These are phyloP conservation scores for Pisolithus albus DNA, from an alignment of 768 basidiomycete species.

Conservation along the genomic window DNA sequence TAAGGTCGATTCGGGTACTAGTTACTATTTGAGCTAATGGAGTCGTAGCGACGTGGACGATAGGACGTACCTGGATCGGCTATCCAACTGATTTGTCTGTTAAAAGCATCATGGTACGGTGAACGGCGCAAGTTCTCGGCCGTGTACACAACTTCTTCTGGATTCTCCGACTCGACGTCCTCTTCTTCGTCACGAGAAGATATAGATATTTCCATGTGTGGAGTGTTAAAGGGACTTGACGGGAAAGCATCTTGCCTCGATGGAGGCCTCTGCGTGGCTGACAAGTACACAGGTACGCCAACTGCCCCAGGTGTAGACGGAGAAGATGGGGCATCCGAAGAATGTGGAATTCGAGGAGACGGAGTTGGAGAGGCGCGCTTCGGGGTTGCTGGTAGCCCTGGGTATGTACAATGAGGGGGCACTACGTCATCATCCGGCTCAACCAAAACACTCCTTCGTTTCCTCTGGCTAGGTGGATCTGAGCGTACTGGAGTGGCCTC, in stretches of 20 bases:
- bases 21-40: constrained; percentile 3
- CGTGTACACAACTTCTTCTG: constrained; percentile 57
- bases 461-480: constrained; percentile 34
- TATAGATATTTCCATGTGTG: constrained; percentile 53
- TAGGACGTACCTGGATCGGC: constrained; percentile 56
- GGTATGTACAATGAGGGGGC: constrained; percentile 33
- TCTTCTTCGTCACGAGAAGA: constrained; percentile 52
- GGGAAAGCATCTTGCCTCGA: constrained; percentile 56
- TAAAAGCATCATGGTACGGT: constrained; percentile 41
- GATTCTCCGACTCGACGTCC: constrained; percentile 29
- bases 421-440: constrained; percentile 61
- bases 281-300: constrained; percentile 45
- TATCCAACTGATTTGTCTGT: constrained; percentile 70
- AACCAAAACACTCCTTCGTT: constrained; percentile 57
- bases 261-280: constrained; percentile 35
- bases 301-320: constrained; percentile 37
- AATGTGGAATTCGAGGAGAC: constrained; percentile 37
- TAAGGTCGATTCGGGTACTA: constrained; percentile 59
- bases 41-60: constrained; percentile 6
- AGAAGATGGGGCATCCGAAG: constrained; percentile 48
- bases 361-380: constrained; percentile 29
- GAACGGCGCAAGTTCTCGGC: constrained; percentile 49
- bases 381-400: constrained; percentile 37
- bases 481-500: constrained; percentile 29
- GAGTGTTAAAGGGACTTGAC: constrained; percentile 67